Base-by-base conservation (phyloP, 495 filamentous ascomycete genomes). In the Massariosphaeria phaeospora region DNA sequence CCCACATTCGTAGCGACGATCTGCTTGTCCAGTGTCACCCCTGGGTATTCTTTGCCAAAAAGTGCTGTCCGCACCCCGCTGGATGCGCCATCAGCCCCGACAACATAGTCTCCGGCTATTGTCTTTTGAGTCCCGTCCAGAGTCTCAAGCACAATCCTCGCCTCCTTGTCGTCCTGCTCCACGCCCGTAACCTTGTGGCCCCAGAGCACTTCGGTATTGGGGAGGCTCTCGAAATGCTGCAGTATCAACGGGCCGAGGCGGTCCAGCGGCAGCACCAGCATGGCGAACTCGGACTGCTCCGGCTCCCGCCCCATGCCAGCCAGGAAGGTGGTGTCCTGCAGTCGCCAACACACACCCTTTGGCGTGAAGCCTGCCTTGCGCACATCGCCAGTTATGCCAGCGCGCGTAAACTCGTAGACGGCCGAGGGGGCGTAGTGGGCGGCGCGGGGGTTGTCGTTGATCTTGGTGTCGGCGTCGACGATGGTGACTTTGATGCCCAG, bases 1-100 rank as follows among this genome's bases (percentile, higher is more conserved):
- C 71, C 40, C 60, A 82, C 79, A 68, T 84, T 84, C 4, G 81
- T 82, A 38, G 81, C 80, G 40, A 84, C 73, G 48, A 84, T 78
- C 59, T 80, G 79, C 40, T 67, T 68, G 31, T 80, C 69, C 70
- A 78, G 74, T 1, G 81, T 84, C 54, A 79, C 76, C 0, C 80
- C 81, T 0, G 78, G 78, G 58, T 76, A 83, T 30, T 76, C 69
- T n/a, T 77, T 70, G 4, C 80, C 79, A 66, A 83, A 84, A 11
- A 84, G 53, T 0, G 73, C 71, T 50, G 70, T 72, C 23, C 79
- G 68, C 10, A 83, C 72, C 3, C 68, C 69, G 56, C 79, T 83
- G 35, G 71, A 76, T 0, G 79, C 81, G 5, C 80, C 80, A 63
- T 84, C 80, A 55, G 78, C 80, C 0, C 80, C 81, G 17, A 80